A percentile compares a stretch with the other conserved stretches of the same genome.
Evolutionary conservation across 139 green algal genomes (phyloP).

Genomic region (Helicosporidium sp.): DNA sequence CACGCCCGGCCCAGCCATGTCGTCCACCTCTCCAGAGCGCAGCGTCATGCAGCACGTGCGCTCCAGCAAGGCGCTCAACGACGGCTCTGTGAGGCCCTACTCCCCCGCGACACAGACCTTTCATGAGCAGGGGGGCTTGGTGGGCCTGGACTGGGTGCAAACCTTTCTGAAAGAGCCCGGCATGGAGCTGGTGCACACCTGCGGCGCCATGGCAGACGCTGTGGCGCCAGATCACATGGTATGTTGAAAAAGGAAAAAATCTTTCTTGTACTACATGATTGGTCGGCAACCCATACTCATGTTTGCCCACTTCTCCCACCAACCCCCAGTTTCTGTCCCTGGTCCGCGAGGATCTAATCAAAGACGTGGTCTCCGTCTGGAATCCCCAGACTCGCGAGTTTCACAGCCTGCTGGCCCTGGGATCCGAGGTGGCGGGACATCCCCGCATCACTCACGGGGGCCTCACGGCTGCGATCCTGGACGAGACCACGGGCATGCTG

Average conservation of each 20-base stretch:
- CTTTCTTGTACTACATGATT: background rate
- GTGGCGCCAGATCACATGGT: constrained; percentile 12
- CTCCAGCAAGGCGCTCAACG: background rate
- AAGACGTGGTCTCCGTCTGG: constrained; percentile 20
- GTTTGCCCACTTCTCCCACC: background rate
- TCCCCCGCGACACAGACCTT: background rate
- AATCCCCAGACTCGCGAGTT: constrained; percentile 2
- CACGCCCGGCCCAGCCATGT: background rate
- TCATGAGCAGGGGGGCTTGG: no score
- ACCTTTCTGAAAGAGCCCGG: constrained; percentile 2
- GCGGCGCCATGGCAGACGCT: constrained; percentile 6
- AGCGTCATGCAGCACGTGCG: background rate
- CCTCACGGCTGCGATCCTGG: constrained; percentile 20
- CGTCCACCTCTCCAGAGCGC: background rate
- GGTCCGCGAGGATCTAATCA: constrained; percentile 8
- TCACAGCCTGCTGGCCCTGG: constrained; percentile 18
- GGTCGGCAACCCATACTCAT: no score
- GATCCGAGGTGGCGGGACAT: constrained; percentile 23
- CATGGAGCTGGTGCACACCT: constrained; percentile 5
- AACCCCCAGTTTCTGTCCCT: constrained; percentile 9
- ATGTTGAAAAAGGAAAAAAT: no score
- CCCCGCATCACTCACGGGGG: constrained; percentile 22
- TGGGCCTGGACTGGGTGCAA: background rate
- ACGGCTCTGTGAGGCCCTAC: background rate
- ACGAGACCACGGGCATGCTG: constrained; percentile 25